Percentiles rank a stretch among this genome's conserved stretches.
phyloP scores from a whole-genome alignment of 1,284 basidiomycete species.

The Ustilago esculenta region DNA sequence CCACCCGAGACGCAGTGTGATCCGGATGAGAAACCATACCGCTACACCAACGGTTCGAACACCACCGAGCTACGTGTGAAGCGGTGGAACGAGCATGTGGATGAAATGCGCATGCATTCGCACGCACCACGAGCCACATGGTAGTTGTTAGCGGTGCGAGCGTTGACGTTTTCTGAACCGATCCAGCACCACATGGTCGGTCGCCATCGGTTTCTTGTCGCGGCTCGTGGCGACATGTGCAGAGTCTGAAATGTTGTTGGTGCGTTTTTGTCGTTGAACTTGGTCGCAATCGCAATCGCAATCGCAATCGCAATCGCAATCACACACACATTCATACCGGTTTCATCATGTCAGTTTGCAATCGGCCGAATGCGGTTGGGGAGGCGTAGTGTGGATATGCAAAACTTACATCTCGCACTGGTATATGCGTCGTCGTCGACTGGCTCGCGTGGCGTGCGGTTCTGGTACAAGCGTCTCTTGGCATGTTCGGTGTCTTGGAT shows the following conservation, averaged over 20 bases:
- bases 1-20: slow-evolving; percentile 20
- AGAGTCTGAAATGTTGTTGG: too few species aligned
- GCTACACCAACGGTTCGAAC: neutral
- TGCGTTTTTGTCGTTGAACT: too few species aligned
- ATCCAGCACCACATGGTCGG: slow-evolving; percentile 82
- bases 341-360: too few species aligned
- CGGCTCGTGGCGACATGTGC: slow-evolving; percentile 69
- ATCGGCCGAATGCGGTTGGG: too few species aligned
- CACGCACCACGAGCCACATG: too few species aligned
- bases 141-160: slow-evolving; percentile 18
- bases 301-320: too few species aligned
- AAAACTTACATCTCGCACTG: slow-evolving; percentile 74
- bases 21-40: slow-evolving; percentile 35
- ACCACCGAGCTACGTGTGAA: neutral
- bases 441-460: slow-evolving; percentile 71
- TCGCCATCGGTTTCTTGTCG: slow-evolving; percentile 79
- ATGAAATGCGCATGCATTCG: slow-evolving; percentile 3
- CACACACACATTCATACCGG: too few species aligned
- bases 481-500: slow-evolving; percentile 97
- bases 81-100: slow-evolving; percentile 8
- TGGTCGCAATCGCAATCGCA: too few species aligned
- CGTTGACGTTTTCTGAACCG: slow-evolving; percentile 66
- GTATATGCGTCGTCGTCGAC: slow-evolving; percentile 75
- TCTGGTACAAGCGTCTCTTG: slow-evolving; percentile 82
- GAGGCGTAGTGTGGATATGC: too few species aligned